phyloP scores from a whole-genome alignment of 805 yeast species.

The Yamadazyma phyllophila region DNA sequence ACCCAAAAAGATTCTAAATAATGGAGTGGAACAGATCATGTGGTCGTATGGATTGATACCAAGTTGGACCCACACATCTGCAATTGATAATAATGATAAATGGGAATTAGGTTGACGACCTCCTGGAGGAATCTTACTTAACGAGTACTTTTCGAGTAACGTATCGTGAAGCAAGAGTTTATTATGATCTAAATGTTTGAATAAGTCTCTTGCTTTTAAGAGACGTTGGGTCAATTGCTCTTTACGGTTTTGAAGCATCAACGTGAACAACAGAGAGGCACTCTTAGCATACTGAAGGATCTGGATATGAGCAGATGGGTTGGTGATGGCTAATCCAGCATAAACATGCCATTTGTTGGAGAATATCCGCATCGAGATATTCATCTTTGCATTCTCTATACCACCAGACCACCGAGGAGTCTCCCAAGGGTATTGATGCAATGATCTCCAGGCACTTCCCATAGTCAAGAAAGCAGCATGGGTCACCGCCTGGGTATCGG shows the following conservation, averaged over 20 bases:
- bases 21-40: constrained; percentile 93
- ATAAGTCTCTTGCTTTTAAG: constrained; percentile 69
- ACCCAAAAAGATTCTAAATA: constrained; percentile 86
- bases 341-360: constrained; percentile 98
- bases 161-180: constrained; percentile 73
- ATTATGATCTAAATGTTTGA: constrained; percentile 61
- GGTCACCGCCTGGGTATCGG: constrained; percentile 98
- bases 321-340: constrained; percentile 94
- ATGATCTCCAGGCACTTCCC: constrained; percentile 94
- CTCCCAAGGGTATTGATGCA: constrained; percentile 89
- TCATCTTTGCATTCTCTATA: constrained; percentile 91
- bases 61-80: constrained; percentile 86
- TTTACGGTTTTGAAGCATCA: constrained; percentile 71
- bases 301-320: constrained; percentile 91
- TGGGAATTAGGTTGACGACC: constrained; percentile 82
- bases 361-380: constrained; percentile 85
- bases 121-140: constrained; percentile 68
- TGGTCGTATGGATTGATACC: constrained; percentile 94
- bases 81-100: constrained; percentile 82
- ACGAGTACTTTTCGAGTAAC: constrained; percentile 73
- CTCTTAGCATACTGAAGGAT: constrained; percentile 86
- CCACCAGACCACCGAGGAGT: constrained; percentile 87
- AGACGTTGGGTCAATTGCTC: constrained; percentile 60
- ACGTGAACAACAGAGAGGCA: constrained; percentile 74
- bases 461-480: constrained; percentile 95